Conservation (phyloP, 108 stramenopile species). For the Nannochloropsis oceanica region DNA sequence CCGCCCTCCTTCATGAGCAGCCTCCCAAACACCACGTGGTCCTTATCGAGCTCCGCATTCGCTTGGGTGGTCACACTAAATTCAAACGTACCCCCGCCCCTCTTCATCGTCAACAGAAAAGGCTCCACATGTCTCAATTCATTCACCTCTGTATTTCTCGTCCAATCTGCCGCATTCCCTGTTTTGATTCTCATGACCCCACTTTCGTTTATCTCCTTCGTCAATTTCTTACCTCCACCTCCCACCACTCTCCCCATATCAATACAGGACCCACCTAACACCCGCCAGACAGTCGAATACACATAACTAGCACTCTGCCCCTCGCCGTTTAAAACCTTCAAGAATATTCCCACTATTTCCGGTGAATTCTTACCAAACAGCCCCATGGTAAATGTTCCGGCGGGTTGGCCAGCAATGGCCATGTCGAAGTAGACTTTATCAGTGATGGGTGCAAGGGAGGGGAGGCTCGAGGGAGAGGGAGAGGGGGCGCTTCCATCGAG, state of each 20-base stretch:
- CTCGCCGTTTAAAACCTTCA: not conserved
- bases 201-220: not conserved
- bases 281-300: not conserved
- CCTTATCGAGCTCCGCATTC: not conserved
- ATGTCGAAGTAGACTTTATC: not conserved
- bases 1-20: not conserved
- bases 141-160: not conserved
- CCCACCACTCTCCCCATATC: not conserved
- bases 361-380: not conserved
- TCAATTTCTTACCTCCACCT: not conserved
- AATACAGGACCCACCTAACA: not conserved
- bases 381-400: not conserved
- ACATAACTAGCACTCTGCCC: not conserved
- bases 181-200: not conserved
- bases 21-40: not conserved
- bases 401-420: not conserved
- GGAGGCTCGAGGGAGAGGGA: too few relatives aligned
- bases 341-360: not conserved
- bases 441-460: not conserved
- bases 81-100: not conserved
- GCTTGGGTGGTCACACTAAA: not conserved
- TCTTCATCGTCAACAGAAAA: not conserved
- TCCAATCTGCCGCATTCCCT: not conserved
- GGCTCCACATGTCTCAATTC: not conserved
- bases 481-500: too few relatives aligned